Base-by-base conservation (phyloP, 495 filamentous ascomycete species). In the Pyrenula aspistea region DNA sequence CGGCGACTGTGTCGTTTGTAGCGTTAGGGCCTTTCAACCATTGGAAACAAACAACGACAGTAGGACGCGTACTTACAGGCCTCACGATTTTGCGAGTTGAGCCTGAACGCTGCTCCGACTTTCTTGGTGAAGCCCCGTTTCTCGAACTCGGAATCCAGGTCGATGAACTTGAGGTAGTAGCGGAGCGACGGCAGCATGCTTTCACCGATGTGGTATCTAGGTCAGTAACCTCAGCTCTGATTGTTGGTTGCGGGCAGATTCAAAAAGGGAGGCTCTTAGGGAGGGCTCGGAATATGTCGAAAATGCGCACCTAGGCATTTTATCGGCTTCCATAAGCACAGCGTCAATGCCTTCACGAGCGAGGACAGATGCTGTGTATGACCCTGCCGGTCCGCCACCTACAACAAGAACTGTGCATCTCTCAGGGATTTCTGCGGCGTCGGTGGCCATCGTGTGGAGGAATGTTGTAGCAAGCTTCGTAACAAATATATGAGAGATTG, bases 181-280 rank as follows among this genome's bases (percentile, higher is more conserved):
- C 77, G 70, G 12, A 74, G 65, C 0, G 77, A 82, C 0, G 77
- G 60, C 10, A 80, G 63, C 70, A 78, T 71, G 56, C 72, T 76
- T 60, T 82, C 75, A 50, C 76, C 70, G 56, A 60, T 42, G 31
- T 42, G 31, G 15, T 42, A 42, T 42, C 31, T 42, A n/a, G n/a
- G 31, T 42, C 31, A 42, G 15, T 8, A 42, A 42, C 15, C 31
- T 8, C 8, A n/a, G n/a, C n/a, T n/a, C 31, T 15, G 31, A 42
- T 42, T 15, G 31, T 42, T 4, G 31, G 15, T n/a, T n/a, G n/a
- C 31, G 31, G 8, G 31, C 4, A 42, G 15, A 8, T 15, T 42
- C 31, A 42, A 15, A 4, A 42, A 42, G 15, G 31, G 31, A n/a
- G n/a, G n/a, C n/a, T n/a, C n/a, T n/a, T 42, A 42, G 31, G 8